Percentiles rank a stretch among this genome's conserved stretches.
These are phyloP conservation scores for Saturnispora gosingensis DNA, from an alignment of 805 yeast species.

Conservation along the genomic window DNA sequence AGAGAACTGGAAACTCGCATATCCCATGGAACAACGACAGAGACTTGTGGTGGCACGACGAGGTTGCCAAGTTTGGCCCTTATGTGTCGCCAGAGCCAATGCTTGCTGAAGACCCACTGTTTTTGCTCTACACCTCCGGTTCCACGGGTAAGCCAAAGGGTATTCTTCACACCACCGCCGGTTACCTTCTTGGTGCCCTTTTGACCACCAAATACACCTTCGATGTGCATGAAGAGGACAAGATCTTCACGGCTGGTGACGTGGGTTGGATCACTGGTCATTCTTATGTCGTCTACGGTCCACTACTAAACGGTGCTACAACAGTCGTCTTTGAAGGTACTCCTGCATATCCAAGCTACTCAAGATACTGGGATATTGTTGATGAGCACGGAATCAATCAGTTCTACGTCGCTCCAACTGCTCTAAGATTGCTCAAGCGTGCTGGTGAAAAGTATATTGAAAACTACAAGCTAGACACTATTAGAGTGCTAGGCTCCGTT, in stretches of 20 bases:
- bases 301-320: constrained; percentile 65
- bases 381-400: constrained; percentile 65
- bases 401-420: constrained; percentile 81
- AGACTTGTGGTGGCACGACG: constrained; percentile 74
- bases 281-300: constrained; percentile 76
- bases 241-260: constrained; percentile 80
- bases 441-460: constrained; percentile 59
- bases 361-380: constrained; percentile 74
- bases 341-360: constrained; percentile 74
- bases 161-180: constrained; percentile 73
- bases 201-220: constrained; percentile 67
- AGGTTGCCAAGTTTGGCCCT: constrained; percentile 52
- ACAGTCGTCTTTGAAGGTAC: constrained; percentile 81
- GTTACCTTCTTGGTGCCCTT: constrained; percentile 65
- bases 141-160: constrained; percentile 89
- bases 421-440: constrained; percentile 64
- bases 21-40: constrained; percentile 44
- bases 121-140: constrained; percentile 76
- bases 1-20: constrained; percentile 57
- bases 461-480: constrained; percentile 50
- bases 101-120: constrained; percentile 71
- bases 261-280: constrained; percentile 92
- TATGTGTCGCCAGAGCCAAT: constrained; percentile 71
- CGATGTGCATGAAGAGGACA: constrained; percentile 67
- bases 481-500: constrained; percentile 70